Evolutionary conservation across 805 yeast genomes (phyloP).

Genomic region (Hyphopichia homilentoma): DNA sequence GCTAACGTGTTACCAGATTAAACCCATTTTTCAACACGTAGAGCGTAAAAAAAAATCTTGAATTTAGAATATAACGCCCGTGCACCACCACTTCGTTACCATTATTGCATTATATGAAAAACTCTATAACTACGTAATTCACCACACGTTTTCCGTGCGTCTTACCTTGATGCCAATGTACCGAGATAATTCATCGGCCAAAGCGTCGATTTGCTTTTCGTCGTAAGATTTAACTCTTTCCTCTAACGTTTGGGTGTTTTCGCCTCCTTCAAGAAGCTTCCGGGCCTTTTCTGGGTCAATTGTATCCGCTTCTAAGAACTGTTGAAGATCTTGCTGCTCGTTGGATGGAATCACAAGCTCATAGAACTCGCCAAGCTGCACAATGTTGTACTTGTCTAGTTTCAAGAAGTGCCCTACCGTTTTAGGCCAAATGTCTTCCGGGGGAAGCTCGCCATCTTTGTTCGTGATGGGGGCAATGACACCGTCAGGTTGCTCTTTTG

Average conservation of each 20-base stretch:
- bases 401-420: conserved; percentile 51
- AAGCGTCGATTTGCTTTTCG: conserved; percentile 47
- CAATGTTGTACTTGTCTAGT: conserved; percentile 42
- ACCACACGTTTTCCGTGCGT: conserved; percentile 50
- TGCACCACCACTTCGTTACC: too few relatives aligned
- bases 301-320: conserved; percentile 9
- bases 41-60: too few relatives aligned
- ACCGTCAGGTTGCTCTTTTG: conserved; percentile 28
- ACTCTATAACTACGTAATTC: too few relatives aligned
- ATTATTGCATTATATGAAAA: too few relatives aligned
- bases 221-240: conserved; percentile 19
- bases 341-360: conserved; percentile 68
- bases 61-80: too few relatives aligned
- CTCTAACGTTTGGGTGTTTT: conserved; percentile 2
- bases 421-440: conserved; percentile 50
- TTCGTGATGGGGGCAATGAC: conserved; percentile 68
- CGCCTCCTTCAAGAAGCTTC: conserved; percentile 5
- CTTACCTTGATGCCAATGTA: conserved; percentile 61
- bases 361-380: conserved; percentile 65
- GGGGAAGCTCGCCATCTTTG: conserved; percentile 72
- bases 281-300: conserved; percentile 6
- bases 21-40: too few relatives aligned
- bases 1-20: too few relatives aligned
- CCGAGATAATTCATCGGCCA: conserved; percentile 64
- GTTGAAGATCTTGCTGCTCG: conserved; percentile 42